Evolutionary conservation across 495 filamentous ascomycete species (phyloP), one percentile per base, ranked within the genome.

Genomic region (Physcia stellaris): DNA sequence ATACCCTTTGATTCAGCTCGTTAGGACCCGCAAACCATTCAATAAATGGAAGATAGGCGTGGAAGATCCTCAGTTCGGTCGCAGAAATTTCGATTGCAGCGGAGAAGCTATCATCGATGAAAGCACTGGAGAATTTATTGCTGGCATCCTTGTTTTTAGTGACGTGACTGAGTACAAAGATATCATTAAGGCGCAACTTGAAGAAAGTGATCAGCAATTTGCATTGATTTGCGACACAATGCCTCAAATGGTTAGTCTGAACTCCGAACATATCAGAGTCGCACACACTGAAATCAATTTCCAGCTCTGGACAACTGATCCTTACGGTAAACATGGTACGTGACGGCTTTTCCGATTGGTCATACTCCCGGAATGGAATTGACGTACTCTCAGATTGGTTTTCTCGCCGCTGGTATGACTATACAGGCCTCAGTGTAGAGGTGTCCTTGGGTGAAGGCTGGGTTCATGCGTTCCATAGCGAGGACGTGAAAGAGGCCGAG

Each of bases 171-270:
- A 62, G 37, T 66, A 62, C 32, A 67, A 67, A 1, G 62, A 73
- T 24, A 61, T 72, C 32, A 72, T 83, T 20, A 63, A 63, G 35
- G 60, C 67, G 3, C 75, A 81, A 52, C 71, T 66, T 37, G 60
- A 71, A 41, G 66, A 70, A 29, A 77, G 80, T 40, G 75, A 80
- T 40, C 60, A 71, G 44, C 64, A 77, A 32, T 83, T 85, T 45
- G 65, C 71, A 47, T 56, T 73, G 10, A 83, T 84, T 38, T 79
- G 74, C 43, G 77, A 83, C 38, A 70, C 70, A 13, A 75, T 83
- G 61, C 79, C 80, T 6, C 74, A 77, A 49, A 64, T 82, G 58
- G n/a, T n/a, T n/a, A n/a, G n/a, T n/a, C n/a, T n/a, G n/a, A n/a
- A n/a, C n/a, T n/a, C n/a, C n/a, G 67, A 73, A 48, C 16, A 56